Conservation (phyloP, 2,329 filamentous ascomycete species). For the Cladosporium sp. region DNA sequence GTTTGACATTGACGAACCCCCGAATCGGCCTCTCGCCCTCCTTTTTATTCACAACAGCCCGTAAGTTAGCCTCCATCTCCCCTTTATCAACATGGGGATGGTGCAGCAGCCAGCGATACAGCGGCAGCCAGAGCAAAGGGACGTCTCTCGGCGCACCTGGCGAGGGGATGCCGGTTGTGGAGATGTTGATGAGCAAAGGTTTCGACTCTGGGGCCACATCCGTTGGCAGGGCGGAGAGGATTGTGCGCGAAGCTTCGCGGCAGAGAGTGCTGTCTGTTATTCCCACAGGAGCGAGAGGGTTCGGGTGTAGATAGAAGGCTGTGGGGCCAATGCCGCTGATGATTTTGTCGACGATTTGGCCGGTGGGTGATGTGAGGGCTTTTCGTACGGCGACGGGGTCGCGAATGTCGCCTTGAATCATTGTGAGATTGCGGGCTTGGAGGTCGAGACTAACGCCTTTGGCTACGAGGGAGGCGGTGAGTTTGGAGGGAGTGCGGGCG, state of each 20-base stretch:
- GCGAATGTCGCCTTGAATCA: conserved; percentile 46
- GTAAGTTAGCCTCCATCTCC: conserved; percentile 32
- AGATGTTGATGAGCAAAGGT: conserved; percentile 32
- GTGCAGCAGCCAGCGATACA: conserved; percentile 35
- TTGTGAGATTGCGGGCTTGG: conserved; percentile 41
- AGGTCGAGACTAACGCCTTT: conserved; percentile 36
- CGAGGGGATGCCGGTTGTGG: conserved; percentile 36
- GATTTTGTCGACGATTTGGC: conserved; percentile 39
- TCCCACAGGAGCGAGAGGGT: conserved; percentile 12
- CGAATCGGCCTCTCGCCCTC: conserved; percentile 21
- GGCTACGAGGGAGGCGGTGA: conserved; percentile 38
- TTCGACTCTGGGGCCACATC: conserved; percentile 16
- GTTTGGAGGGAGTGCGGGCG: conserved; percentile 48
- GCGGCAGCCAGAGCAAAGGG: conserved; percentile 27
- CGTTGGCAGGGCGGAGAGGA: conserved; percentile 31
- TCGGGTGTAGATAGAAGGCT: background rate
- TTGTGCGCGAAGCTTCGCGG: conserved; percentile 26
- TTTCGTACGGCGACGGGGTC: conserved; percentile 39
- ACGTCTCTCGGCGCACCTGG: conserved; percentile 32
- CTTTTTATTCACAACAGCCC: conserved; percentile 21
- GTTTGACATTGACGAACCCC: conserved; percentile 33
- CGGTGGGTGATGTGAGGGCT: conserved; percentile 28
- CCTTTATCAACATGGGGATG: conserved; percentile 40
- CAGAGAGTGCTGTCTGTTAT: conserved; percentile 33
- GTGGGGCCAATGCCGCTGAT: conserved; percentile 45